Evolutionary conservation across 768 basidiomycete genomes (phyloP), one percentile per base, ranked within the genome.

Genomic region (Gymnopilus junonius): DNA sequence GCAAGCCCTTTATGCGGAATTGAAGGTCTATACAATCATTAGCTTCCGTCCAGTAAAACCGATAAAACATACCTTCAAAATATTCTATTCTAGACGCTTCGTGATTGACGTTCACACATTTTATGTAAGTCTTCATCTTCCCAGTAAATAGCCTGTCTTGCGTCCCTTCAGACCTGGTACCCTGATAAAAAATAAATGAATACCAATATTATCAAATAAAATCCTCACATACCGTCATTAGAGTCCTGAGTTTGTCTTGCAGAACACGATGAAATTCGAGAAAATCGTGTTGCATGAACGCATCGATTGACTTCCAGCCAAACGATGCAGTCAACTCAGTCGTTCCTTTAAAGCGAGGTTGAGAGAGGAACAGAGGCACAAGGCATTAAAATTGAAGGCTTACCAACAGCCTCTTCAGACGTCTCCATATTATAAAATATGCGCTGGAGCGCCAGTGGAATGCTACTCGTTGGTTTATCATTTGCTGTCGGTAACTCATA

Each of bases 81-180:
- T 97, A 95, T 78, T 99, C 97, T 21, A 86, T 89, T 66, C 94
- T 84, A 1, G 94, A 94, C 8, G 95, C 97, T 75, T 98, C 97
- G 68, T 90, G 99, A 71, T 97, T 94, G 58, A 99, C 96, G 67
- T 98, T 91, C 70, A 98, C 93, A 79, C 97, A 99, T 79, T 98
- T 97, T 85, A 99, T 95, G 74, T 94, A 99, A 69, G 94, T 97
- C 83, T 97, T 99, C 96, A 98, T 98, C 78, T 95, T 95, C 23
- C 97, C 97, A 21, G 95, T 91, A 73, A 99, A 99, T 56, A 99
- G 87, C 71, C 92, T 92, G 43, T 90, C 89, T 57, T 98, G 93
- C 5, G 97, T 94, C 55, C 95, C 96, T 70, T 99, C 97, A 1
- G 96, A 95, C 72, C 87, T 84, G n/a, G 97, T 99, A 12, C 91